A percentile compares a stretch with the other conserved stretches of the same genome.
Evolutionary conservation across 805 yeast species (phyloP).

Genomic region (Isabelozyma gotoi): DNA sequence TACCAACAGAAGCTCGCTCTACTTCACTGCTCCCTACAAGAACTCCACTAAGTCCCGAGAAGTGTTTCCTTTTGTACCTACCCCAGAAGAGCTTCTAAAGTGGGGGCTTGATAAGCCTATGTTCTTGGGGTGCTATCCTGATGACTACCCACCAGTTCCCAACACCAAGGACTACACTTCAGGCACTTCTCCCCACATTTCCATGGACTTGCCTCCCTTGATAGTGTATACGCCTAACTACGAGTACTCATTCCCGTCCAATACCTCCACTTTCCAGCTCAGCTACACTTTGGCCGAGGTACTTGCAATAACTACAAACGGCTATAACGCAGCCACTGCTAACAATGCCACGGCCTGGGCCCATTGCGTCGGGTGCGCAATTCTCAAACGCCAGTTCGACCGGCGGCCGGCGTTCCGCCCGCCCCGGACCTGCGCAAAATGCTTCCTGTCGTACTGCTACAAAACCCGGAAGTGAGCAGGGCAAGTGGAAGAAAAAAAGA

Average conservation of each 20-base stretch:
- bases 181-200: background rate
- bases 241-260: conserved; percentile 42
- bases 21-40: background rate
- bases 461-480: background rate
- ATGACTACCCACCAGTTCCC: conserved; percentile 38
- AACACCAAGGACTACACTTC: background rate
- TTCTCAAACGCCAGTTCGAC: conserved; percentile 53
- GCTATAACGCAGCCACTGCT: conserved; percentile 49
- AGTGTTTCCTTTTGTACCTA: conserved; percentile 38
- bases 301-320: conserved; percentile 48
- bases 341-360: conserved; percentile 43
- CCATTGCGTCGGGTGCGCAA: conserved; percentile 57
- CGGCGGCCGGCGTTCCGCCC: conserved; percentile 12
- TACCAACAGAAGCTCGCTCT: background rate
- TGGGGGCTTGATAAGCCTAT: conserved; percentile 24
- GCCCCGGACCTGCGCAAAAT: background rate
- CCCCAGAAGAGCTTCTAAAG: conserved; percentile 18
- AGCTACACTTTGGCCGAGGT: conserved; percentile 47
- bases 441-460: conserved; percentile 1
- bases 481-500: background rate
- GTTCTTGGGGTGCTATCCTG: conserved; percentile 28
- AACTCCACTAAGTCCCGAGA: background rate
- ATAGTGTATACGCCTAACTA: conserved; percentile 53
- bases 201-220: conserved; percentile 40
- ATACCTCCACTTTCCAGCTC: conserved; percentile 59